These are phyloP conservation scores for Eragrostis tef DNA, from an alignment of 202 grass and related monocot species.

Conservation along the genomic window DNA sequence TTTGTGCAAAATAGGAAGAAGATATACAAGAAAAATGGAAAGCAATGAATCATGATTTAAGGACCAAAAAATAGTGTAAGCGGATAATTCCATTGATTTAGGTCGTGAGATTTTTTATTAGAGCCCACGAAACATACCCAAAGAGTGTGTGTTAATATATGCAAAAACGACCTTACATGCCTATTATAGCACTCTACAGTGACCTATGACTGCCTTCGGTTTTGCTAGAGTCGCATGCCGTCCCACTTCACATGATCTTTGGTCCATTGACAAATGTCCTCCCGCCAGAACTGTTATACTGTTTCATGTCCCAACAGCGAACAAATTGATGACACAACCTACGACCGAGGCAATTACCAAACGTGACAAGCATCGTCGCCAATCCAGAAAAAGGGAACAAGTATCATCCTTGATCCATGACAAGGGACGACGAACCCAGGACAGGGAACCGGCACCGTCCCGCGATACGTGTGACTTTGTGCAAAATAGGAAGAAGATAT, in stretches of 20 bases:
- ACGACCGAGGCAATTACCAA: neutral
- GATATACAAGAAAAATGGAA: neutral
- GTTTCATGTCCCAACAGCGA: neutral
- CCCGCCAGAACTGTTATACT: neutral
- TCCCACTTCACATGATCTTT: neutral
- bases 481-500: neutral
- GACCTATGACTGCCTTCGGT: neutral
- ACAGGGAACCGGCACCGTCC: neutral
- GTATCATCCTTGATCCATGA: neutral
- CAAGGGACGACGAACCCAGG: neutral
- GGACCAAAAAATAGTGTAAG: neutral
- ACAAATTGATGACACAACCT: neutral
- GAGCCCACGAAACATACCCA: too few relatives aligned
- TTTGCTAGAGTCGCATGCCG: neutral
- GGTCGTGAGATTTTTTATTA: too few relatives aligned
- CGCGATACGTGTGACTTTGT: neutral
- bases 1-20: neutral
- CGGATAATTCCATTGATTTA: too few relatives aligned
- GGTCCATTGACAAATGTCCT: neutral
- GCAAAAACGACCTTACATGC: neutral
- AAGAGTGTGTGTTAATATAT: neutral
- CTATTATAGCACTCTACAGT: neutral
- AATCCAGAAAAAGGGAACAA: neutral
- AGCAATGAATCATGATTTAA: neutral
- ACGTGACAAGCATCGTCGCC: neutral